Evolutionary conservation across 2,329 filamentous ascomycete species (phyloP).

Genomic region (Pseudocercospora macadamiae): DNA sequence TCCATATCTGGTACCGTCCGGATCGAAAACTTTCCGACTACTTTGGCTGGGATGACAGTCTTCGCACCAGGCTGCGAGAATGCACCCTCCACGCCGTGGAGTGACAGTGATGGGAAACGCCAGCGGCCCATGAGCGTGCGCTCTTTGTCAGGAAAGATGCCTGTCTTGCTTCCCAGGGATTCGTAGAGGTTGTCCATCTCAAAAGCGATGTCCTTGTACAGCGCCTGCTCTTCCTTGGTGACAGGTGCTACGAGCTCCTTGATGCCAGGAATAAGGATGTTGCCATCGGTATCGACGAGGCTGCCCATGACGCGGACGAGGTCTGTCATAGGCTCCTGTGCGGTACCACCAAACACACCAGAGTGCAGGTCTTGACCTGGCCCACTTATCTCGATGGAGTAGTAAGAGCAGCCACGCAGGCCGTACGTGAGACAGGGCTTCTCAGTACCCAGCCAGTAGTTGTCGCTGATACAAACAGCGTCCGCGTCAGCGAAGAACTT

Average conservation of each 20-base stretch:
- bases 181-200: slow-evolving; percentile 95
- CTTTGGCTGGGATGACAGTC: slow-evolving; percentile 98
- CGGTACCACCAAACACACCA: slow-evolving; percentile 93
- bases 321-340: slow-evolving; percentile 98
- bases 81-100: slow-evolving; percentile 93
- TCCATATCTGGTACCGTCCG: slow-evolving; percentile 98
- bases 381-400: slow-evolving; percentile 85
- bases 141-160: slow-evolving; percentile 87
- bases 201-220: slow-evolving; percentile 92
- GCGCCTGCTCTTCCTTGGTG: slow-evolving; percentile 78
- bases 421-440: slow-evolving; percentile 98
- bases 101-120: slow-evolving; percentile 89
- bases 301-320: slow-evolving; percentile 78
- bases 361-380: slow-evolving; percentile 94
- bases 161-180: slow-evolving; percentile 84
- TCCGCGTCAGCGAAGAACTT: slow-evolving; percentile 95
- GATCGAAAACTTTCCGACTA: slow-evolving; percentile 97
- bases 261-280: slow-evolving; percentile 92
- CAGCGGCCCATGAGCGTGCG: slow-evolving; percentile 92
- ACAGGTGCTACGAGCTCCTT: slow-evolving; percentile 90
- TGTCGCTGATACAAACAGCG: slow-evolving; percentile 97
- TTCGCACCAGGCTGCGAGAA: slow-evolving; percentile 93
- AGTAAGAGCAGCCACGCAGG: slow-evolving; percentile 97
- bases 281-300: slow-evolving; percentile 86
- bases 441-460: slow-evolving; percentile 99